These are phyloP conservation scores for Straminergon stramineum DNA, from an alignment of 225 moss, liverwort and hornwort genomes.

Conservation along the genomic window DNA sequence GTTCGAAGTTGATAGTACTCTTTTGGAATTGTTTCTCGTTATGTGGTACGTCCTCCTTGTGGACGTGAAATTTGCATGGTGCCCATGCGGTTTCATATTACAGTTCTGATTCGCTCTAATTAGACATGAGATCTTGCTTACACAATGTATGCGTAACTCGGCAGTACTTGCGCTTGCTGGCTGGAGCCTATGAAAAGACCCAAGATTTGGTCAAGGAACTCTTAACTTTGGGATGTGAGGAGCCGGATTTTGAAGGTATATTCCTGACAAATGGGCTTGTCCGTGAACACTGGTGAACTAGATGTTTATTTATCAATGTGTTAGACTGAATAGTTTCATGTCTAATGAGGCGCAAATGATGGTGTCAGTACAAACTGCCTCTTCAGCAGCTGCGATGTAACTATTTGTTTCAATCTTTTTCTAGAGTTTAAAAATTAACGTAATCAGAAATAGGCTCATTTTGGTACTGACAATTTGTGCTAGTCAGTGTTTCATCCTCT, in stretches of 20 bases:
- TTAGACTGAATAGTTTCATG: not conserved
- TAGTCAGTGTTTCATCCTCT: not conserved
- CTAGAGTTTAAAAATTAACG: not conserved
- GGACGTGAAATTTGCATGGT: not conserved
- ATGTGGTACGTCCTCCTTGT: not conserved
- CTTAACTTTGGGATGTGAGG: constrained; percentile 59
- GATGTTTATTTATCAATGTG: not conserved
- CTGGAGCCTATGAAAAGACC: constrained; percentile 68
- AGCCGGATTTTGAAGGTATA: constrained; percentile 65
- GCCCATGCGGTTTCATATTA: not conserved
- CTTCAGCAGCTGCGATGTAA: not conserved
- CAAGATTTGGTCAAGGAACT: constrained; percentile 81
- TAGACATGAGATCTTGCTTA: constrained; percentile 1
- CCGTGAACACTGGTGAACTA: not conserved
- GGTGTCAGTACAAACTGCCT: not conserved
- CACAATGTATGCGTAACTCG: not conserved
- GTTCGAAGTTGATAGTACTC: not conserved
- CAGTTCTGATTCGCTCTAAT: not conserved
- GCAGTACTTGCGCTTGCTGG: constrained; percentile 80
- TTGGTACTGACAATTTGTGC: not conserved
- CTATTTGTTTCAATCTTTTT: not conserved
- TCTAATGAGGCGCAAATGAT: not conserved
- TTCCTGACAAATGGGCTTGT: not conserved
- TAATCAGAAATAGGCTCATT: not conserved
- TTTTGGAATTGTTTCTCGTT: not conserved